A percentile compares a stretch with the other conserved stretches of the same genome.
phyloP scores from a whole-genome alignment of 1,284 basidiomycete species.

The Trametes pubescens region DNA sequence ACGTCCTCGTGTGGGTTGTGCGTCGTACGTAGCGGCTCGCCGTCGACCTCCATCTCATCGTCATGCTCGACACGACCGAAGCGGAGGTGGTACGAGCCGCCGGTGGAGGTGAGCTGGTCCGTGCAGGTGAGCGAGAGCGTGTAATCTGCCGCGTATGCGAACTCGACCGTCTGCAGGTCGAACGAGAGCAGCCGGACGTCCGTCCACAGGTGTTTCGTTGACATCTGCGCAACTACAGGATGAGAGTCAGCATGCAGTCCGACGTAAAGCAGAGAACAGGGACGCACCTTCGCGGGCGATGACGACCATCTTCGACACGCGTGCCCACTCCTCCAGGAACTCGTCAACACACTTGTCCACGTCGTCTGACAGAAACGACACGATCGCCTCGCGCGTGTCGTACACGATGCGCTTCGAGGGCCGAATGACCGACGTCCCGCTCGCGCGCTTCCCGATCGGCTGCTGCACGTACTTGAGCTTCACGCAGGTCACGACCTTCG shows the following conservation, averaged over 20 bases:
- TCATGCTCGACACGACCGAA: constrained; percentile 62
- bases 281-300: constrained; percentile 83
- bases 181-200: constrained; percentile 85
- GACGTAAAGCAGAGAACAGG: neutral
- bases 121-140: constrained; percentile 78
- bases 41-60: constrained; percentile 31
- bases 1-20: constrained; percentile 79
- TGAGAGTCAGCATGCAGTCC: constrained; percentile 13
- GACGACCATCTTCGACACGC: constrained; percentile 90
- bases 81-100: constrained; percentile 74
- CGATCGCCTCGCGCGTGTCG: constrained; percentile 83
- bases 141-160: constrained; percentile 79
- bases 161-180: constrained; percentile 89
- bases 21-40: constrained; percentile 28
- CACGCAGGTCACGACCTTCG: constrained; percentile 82
- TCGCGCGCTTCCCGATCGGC: constrained; percentile 75
- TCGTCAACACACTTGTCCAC: constrained; percentile 88
- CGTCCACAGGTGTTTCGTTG: constrained; percentile 70
- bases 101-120: constrained; percentile 69
- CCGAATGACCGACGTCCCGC: constrained; percentile 69
- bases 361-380: constrained; percentile 86
- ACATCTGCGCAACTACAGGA: constrained; percentile 78
- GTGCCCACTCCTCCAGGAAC: constrained; percentile 91
- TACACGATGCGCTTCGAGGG: constrained; percentile 88
- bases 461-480: constrained; percentile 89